A percentile compares a stretch with the other conserved stretches of the same genome.
phyloP scores from a whole-genome alignment of 164 flowering plant genomes.

The Vitis amurensis region DNA sequence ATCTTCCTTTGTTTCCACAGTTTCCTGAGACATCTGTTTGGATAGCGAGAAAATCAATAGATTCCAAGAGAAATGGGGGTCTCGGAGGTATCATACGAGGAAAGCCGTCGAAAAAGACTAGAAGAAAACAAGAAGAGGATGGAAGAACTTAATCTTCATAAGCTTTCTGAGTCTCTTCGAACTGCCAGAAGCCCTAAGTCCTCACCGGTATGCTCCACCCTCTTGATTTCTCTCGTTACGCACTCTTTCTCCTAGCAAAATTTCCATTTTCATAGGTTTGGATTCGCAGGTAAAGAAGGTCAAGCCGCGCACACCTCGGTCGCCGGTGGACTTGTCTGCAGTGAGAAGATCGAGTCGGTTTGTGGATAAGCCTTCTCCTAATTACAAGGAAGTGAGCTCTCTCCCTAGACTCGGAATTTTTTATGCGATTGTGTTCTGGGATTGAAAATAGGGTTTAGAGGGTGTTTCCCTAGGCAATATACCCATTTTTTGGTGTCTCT shows the following conservation, averaged over 20 bases:
- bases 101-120: constrained; percentile 31
- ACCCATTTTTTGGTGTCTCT: too few relatives aligned
- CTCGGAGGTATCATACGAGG: constrained; percentile 26
- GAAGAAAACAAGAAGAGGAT: constrained; percentile 56
- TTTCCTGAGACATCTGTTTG: neutral
- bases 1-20: too few relatives aligned
- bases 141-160: constrained; percentile 46
- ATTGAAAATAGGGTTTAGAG: neutral
- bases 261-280: neutral
- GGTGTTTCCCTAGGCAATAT: too few relatives aligned
- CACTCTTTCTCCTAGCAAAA: neutral
- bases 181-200: constrained; percentile 14
- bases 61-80: constrained; percentile 7
- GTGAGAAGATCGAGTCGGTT: constrained; percentile 43
- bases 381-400: constrained; percentile 37
- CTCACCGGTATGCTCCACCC: constrained; percentile 38
- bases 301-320: constrained; percentile 17
- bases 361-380: constrained; percentile 25
- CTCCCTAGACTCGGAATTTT: neutral
- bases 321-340: constrained; percentile 17
- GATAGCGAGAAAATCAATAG: neutral
- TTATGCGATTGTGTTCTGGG: neutral
- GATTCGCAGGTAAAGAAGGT: constrained; percentile 29
- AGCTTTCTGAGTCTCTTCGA: constrained; percentile 33
- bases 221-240: constrained; percentile 13